Percentiles rank a stretch among this genome's conserved stretches.
These are phyloP conservation scores for Serpula lacrymans DNA, from an alignment of 768 basidiomycete species.

Conservation along the genomic window DNA sequence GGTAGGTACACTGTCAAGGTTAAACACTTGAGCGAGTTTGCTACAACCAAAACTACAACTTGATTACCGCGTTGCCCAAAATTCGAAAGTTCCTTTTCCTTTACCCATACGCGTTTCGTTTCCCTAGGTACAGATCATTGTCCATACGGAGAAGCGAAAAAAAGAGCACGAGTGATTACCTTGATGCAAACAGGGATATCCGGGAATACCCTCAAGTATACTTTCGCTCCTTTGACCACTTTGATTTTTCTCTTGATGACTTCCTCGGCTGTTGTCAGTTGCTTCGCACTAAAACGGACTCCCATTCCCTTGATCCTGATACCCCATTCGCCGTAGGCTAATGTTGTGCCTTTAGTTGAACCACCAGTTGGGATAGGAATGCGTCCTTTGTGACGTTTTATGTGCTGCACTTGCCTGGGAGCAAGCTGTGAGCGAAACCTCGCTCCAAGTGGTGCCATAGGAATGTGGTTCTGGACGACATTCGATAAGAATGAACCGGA, in stretches of 20 bases:
- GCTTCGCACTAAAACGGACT: constrained; percentile 81
- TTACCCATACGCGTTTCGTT: constrained; percentile 99
- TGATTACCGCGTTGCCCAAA: constrained; percentile 87
- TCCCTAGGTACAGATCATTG: constrained; percentile 47
- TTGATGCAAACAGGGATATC: constrained; percentile 98
- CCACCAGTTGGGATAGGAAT: constrained; percentile 86
- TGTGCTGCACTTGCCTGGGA: constrained; percentile 77
- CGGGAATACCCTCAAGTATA: constrained; percentile 89
- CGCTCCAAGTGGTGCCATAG: constrained; percentile 14
- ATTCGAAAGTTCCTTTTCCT: constrained; percentile 97
- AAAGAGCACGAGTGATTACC: constrained; percentile 50
- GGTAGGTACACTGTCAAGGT: constrained; percentile 76
- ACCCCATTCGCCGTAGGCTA: constrained; percentile 91
- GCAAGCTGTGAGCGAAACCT: constrained; percentile 62
- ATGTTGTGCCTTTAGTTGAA: constrained; percentile 88
- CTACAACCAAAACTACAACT: background rate
- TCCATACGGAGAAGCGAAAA: background rate
- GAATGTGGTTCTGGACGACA: no score
- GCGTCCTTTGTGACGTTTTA: constrained; percentile 88
- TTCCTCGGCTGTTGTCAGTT: constrained; percentile 82
- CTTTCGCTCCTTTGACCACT: constrained; percentile 81
- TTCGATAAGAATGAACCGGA: no score
- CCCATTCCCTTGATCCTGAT: constrained; percentile 84
- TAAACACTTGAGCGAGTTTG: constrained; percentile 2
- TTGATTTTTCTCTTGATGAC: constrained; percentile 90